Evolutionary conservation across 2,329 filamentous ascomycete species (phyloP).

Genomic region (Metarhizium sp.): DNA sequence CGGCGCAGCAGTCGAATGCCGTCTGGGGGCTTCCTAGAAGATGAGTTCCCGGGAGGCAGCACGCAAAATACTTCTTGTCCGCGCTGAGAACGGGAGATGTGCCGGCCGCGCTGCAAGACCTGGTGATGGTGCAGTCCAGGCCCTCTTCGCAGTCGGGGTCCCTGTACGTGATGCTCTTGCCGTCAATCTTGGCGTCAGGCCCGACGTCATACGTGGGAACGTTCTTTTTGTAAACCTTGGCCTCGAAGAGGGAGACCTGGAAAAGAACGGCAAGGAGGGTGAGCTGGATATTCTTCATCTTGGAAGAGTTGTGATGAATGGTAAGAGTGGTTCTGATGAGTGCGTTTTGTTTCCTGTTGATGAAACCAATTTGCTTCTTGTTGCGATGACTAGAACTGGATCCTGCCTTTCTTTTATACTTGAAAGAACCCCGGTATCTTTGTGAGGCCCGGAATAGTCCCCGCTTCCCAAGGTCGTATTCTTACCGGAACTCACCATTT

Average conservation of each 20-base stretch:
- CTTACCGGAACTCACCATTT: no score
- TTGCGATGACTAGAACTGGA: no score
- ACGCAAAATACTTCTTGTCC: slow-evolving; percentile 9
- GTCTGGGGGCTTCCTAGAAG: slow-evolving; percentile 10
- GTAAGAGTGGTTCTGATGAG: not conserved
- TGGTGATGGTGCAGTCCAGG: slow-evolving; percentile 1
- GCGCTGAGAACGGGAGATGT: slow-evolving; percentile 6
- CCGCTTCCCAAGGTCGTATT: no score
- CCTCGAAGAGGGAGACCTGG: slow-evolving; percentile 4
- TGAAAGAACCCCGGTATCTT: no score
- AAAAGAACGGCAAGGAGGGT: slow-evolving; percentile 1
- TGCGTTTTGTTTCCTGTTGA: no score
- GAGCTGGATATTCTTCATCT: slow-evolving; percentile 1
- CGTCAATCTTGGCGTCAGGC: slow-evolving; percentile 4
- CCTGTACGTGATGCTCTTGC: slow-evolving; percentile 8
- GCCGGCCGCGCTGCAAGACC: slow-evolving; percentile 1
- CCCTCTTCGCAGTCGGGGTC: slow-evolving; percentile 8
- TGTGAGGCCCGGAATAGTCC: no score
- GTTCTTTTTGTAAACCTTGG: slow-evolving; percentile 7
- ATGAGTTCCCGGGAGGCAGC: slow-evolving; percentile 5
- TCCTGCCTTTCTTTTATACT: no score
- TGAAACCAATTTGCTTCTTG: no score
- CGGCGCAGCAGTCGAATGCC: slow-evolving; percentile 12
- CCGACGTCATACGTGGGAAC: slow-evolving; percentile 7
- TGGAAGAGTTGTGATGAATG: not conserved